Evolutionary conservation across 1,284 basidiomycete species (phyloP), one percentile per base, ranked within the genome.

Genomic region (Schizophyllum amplum): DNA sequence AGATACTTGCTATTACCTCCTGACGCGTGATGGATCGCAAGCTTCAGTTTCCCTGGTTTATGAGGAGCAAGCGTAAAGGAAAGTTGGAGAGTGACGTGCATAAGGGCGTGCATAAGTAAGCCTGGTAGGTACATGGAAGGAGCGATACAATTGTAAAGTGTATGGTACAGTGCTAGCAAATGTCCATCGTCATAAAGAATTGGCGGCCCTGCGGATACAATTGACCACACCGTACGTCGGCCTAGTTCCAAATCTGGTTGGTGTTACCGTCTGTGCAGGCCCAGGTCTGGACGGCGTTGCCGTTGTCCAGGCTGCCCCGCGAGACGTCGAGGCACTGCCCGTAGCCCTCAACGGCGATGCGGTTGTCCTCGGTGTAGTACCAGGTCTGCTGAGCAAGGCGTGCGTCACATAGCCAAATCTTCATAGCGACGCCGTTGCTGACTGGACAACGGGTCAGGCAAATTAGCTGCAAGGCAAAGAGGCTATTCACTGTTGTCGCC

Each of bases 321-420:
- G 61, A 56, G 7, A 64, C 42, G 24, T 66, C 63, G 15, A 63
- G 55, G 27, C 63, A 66, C 53, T 59, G 60, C 3, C 56, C 64
- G 62, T 20, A 23, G 20, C 33, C 17, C 33, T 42, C 33, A 42
- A 42, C 33, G 17, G 33, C 33, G 33, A 42, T 9, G 33, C 33
- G 33, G 33, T 42, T 1, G 4, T 20, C 61, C 33, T 59, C 59
- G 23, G 58, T 58, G 54, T 65, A 65, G 24, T 51, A 58, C 65
- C 65, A 68, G 1, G 53, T 56, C 26, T 68, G 67, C 1, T 58
- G 60, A n/a, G 65, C 61, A 11, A 63, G 61, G 42, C 47, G 49
- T 6, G 61, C 58, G 55, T 62, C 61, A 51, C 63, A 68, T 26
- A 60, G 24, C 64, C 64, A 66, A 24, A 68, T 63, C 33, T 62